These are phyloP conservation scores for Dimocarpus longan DNA, from an alignment of 345 rosid species.

Conservation along the genomic window DNA sequence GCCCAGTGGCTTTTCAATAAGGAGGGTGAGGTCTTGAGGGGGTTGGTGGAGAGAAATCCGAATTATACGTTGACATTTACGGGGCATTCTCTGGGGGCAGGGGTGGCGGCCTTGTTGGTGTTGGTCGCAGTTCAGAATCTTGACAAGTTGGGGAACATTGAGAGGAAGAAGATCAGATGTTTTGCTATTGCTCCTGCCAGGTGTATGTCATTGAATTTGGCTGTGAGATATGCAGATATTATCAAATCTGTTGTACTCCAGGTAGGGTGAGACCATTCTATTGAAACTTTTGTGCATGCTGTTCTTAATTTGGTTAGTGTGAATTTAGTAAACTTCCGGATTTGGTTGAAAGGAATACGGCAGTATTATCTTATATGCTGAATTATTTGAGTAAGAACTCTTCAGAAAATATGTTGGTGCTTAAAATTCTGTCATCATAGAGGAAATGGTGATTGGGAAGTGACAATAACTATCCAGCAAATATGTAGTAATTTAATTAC, in stretches of 20 bases:
- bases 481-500: no score
- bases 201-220: constrained; percentile 89
- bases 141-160: constrained; percentile 63
- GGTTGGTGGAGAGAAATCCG: constrained; percentile 61
- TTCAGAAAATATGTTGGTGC: background rate
- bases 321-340: background rate
- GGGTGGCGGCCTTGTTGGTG: constrained; percentile 70
- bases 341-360: background rate
- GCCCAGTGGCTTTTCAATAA: constrained; percentile 79
- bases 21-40: constrained; percentile 59
- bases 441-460: background rate
- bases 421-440: background rate
- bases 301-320: background rate
- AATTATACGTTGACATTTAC: constrained; percentile 74
- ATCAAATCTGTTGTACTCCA: constrained; percentile 86
- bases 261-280: constrained; percentile 41
- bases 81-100: constrained; percentile 94
- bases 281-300: constrained; percentile 4
- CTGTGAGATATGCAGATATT: constrained; percentile 86
- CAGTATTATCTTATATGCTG: background rate
- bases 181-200: constrained; percentile 89
- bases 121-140: constrained; percentile 63
- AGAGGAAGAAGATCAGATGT: constrained; percentile 81
- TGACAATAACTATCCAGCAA: background rate
- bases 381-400: background rate